phyloP scores from a whole-genome alignment of 179 eudicot genomes.

The Actinidia polygama region DNA sequence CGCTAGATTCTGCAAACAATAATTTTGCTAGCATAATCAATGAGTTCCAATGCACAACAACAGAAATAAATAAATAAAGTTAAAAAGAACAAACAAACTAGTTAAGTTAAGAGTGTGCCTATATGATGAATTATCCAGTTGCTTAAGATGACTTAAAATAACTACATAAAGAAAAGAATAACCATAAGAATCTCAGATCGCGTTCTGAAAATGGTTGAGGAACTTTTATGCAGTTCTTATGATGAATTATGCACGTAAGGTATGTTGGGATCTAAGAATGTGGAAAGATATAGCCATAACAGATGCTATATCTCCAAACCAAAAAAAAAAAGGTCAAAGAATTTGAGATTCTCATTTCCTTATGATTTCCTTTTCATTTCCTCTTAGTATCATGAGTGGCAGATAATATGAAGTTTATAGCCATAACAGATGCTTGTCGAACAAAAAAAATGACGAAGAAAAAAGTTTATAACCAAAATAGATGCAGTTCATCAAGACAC shows the following conservation, averaged over 20 bases:
- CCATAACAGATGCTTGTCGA: background rate
- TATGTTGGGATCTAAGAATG: background rate
- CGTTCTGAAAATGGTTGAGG: background rate
- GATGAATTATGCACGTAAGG: background rate
- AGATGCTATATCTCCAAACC: too few species aligned
- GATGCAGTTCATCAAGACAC: background rate
- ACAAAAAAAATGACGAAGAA: too few species aligned
- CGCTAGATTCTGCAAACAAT: slow-evolving; percentile 69
- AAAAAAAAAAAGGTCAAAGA: too few species aligned
- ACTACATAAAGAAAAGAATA: background rate
- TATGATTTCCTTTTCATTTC: background rate
- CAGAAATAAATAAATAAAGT: background rate
- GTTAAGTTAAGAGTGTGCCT: background rate
- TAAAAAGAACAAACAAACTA: background rate
- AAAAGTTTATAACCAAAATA: background rate
- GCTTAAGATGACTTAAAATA: background rate
- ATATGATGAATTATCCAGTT: background rate
- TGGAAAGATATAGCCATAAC: background rate
- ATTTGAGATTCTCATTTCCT: background rate
- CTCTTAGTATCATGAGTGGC: too few species aligned
- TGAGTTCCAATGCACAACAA: background rate
- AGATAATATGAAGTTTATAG: background rate
- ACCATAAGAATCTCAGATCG: background rate
- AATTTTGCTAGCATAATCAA: background rate
- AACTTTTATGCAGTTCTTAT: background rate